Evolutionary conservation across 2,329 filamentous ascomycete species (phyloP).

Genomic region (Leptodontidium sp.): DNA sequence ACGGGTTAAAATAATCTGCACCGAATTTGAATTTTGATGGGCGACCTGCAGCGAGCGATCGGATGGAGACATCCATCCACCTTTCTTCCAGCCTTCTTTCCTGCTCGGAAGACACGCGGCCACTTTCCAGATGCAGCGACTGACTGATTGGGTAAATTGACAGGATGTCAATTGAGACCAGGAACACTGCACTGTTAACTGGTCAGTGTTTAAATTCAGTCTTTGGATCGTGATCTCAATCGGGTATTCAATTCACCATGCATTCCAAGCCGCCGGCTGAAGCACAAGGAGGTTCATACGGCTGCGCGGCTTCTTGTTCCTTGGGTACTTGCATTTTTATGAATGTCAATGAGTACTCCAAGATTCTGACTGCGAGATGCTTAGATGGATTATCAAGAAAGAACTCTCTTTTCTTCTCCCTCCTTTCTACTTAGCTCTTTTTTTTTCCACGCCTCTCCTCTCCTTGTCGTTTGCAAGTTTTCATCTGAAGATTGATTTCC

Average conservation of each 20-base stretch:
- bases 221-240: neutral
- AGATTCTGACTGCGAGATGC: neutral
- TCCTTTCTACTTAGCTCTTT: no score
- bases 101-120: conserved; percentile 6
- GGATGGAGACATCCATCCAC: neutral
- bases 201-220: no score
- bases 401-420: no score
- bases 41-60: neutral
- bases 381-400: neutral
- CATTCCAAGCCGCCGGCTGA: neutral
- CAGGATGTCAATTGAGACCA: no score
- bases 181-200: no score
- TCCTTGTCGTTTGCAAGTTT: no score
- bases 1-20: no score
- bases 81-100: neutral
- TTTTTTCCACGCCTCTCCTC: no score
- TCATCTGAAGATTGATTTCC: no score
- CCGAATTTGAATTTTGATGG: neutral
- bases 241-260: neutral
- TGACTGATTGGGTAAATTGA: neutral
- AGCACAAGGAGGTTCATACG: neutral
- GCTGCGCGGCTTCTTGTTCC: neutral
- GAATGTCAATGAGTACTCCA: neutral
- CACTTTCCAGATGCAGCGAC: conserved; percentile 1
- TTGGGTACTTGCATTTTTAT: neutral